These are phyloP conservation scores for Erysimum cheiri DNA, from an alignment of 441 rosid species.

Conservation along the genomic window DNA sequence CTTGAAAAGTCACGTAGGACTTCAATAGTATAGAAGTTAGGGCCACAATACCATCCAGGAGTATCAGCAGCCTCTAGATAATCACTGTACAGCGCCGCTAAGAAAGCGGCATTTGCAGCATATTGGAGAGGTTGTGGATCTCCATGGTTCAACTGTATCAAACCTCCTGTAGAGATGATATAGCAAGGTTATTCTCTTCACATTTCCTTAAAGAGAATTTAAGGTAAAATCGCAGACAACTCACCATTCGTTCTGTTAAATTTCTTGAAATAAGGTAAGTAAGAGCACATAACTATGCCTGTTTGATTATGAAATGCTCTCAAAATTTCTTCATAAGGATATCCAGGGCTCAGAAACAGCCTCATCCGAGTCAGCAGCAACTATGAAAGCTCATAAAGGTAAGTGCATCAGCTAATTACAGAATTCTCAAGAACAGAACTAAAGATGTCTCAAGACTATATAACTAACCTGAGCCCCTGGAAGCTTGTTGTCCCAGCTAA, in stretches of 20 bases:
- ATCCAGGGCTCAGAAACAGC: conserved; percentile 87
- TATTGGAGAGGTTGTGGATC: conserved; percentile 39
- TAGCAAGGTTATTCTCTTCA: background rate
- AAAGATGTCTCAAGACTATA: conserved; percentile 8
- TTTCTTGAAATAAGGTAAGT: conserved; percentile 71
- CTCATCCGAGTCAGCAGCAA: conserved; percentile 76
- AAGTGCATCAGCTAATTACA: background rate
- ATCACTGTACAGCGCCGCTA: conserved; percentile 32
- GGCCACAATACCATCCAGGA: conserved; percentile 43
- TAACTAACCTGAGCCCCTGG: conserved; percentile 79
- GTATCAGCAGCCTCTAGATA: conserved; percentile 36
- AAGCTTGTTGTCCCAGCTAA: conserved; percentile 98
- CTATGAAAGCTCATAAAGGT: conserved; percentile 40
- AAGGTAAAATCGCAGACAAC: background rate
- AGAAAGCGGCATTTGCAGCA: conserved; percentile 37
- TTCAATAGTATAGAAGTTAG: conserved; percentile 25
- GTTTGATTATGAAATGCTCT: conserved; percentile 78
- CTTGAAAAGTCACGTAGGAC: conserved; percentile 25
- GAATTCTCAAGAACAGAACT: background rate
- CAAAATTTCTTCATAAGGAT: conserved; percentile 67
- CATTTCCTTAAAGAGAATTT: background rate
- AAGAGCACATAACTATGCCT: conserved; percentile 80
- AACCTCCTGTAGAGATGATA: conserved; percentile 30
- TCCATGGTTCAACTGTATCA: conserved; percentile 38
- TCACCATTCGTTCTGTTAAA: conserved; percentile 80